These are phyloP conservation scores for Agarophyton chilense DNA, from an alignment of 23 red algal species.

Conservation along the genomic window DNA sequence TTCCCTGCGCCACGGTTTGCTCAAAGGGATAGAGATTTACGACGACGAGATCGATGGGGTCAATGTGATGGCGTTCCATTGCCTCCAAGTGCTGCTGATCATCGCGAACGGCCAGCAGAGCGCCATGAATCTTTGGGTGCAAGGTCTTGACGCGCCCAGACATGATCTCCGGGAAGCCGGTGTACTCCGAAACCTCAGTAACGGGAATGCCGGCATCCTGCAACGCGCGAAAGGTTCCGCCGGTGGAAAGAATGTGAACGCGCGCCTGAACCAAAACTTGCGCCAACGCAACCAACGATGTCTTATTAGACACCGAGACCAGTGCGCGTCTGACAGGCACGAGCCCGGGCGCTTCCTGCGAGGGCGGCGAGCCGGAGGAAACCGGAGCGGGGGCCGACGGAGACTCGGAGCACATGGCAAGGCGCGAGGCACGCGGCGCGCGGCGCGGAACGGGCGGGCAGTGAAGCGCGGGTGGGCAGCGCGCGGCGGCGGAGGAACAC, in stretches of 20 bases:
- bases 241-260: slow-evolving; percentile 92
- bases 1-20: slow-evolving; percentile 67
- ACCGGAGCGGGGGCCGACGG: neutral
- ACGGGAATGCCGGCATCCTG: slow-evolving; percentile 74
- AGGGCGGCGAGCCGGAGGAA: neutral
- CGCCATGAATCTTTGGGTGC: slow-evolving; percentile 88
- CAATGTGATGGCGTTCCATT: slow-evolving; percentile 65
- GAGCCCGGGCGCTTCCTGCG: neutral
- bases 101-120: slow-evolving; percentile 75
- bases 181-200: slow-evolving; percentile 83
- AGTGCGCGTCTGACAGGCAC: slow-evolving; percentile 79
- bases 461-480: neutral
- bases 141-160: slow-evolving; percentile 93
- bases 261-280: slow-evolving; percentile 68
- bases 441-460: neutral
- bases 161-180: slow-evolving; percentile 94
- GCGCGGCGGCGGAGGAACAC: slow-evolving; percentile 10
- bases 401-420: neutral
- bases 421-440: slow-evolving; percentile 13
- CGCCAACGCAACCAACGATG: slow-evolving; percentile 72
- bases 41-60: slow-evolving; percentile 89
- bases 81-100: slow-evolving; percentile 62
- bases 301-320: slow-evolving; percentile 91
- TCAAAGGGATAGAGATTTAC: slow-evolving; percentile 99
- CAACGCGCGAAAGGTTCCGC: slow-evolving; percentile 78